Conservation (phyloP, 345 rosid genomes). For the Aquilaria malaccensis region DNA sequence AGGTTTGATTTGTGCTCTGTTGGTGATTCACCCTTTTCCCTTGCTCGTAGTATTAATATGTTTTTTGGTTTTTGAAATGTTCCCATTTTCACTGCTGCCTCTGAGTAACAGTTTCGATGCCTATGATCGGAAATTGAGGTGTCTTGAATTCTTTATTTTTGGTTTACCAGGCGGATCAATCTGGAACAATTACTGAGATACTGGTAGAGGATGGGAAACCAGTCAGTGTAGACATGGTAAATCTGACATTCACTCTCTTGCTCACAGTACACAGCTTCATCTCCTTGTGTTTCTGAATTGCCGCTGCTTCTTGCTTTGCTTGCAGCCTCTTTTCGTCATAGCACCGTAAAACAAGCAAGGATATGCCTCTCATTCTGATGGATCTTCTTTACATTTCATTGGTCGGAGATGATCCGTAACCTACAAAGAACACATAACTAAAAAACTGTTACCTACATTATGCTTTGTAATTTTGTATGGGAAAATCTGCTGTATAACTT, state of each 20-base stretch:
- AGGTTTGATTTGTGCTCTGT: neutral
- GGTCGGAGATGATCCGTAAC: no score
- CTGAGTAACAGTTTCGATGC: no score
- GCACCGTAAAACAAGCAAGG: conserved; percentile 32
- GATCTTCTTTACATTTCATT: no score
- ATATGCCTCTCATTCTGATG: no score
- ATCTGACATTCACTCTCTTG: conserved; percentile 7
- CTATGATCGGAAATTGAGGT: no score
- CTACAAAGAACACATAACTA: no score
- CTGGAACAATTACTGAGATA: conserved; percentile 80
- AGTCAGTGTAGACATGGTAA: conserved; percentile 79
- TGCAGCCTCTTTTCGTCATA: conserved; percentile 82
- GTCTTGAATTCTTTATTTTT: neutral
- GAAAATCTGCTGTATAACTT: no score
- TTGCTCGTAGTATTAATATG: conserved; percentile 1
- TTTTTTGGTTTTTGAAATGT: neutral
- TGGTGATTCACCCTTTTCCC: neutral
- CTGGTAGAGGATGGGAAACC: conserved; percentile 80
- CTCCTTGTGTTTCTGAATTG: neutral
- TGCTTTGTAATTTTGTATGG: no score
- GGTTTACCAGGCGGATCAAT: conserved; percentile 73
- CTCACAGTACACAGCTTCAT: neutral
- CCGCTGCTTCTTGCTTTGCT: neutral
- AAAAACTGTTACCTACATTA: no score
- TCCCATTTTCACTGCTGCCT: neutral